These are phyloP conservation scores for Sanghuangporus weigelae DNA, from an alignment of 1,284 basidiomycete genomes.

Conservation along the genomic window DNA sequence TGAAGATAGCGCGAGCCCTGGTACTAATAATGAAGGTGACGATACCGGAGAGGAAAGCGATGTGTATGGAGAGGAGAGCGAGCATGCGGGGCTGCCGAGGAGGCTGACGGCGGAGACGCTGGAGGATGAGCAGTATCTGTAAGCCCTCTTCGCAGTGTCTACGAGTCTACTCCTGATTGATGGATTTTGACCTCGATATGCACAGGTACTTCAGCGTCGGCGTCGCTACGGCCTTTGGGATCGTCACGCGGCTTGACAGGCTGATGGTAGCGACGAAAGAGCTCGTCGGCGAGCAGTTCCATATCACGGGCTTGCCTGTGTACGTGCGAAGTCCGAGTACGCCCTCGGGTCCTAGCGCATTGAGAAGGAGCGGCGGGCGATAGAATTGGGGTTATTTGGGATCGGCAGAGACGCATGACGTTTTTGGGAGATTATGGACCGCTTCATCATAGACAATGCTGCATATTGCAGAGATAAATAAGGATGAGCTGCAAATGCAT, in stretches of 20 bases:
- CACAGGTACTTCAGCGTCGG: slow-evolving; percentile 68
- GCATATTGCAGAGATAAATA: too few relatives aligned
- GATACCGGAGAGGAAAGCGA: background rate
- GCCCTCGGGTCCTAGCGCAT: background rate
- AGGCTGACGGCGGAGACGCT: slow-evolving; percentile 21
- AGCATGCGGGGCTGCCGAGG: slow-evolving; percentile 18
- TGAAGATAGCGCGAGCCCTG: background rate
- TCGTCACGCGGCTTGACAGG: slow-evolving; percentile 62
- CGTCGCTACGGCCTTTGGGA: slow-evolving; percentile 60
- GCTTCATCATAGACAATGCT: too few relatives aligned
- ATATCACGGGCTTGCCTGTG: slow-evolving; percentile 50
- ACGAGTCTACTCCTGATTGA: background rate
- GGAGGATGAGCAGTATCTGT: slow-evolving; percentile 24
- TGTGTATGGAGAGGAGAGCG: slow-evolving; percentile 18
- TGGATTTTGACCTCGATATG: background rate
- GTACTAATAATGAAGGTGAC: background rate
- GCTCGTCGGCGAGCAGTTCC: slow-evolving; percentile 76
- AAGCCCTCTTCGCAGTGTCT: background rate
- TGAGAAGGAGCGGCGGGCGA: too few relatives aligned
- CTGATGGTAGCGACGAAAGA: slow-evolving; percentile 76
- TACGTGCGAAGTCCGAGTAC: background rate
- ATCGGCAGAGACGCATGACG: too few relatives aligned
- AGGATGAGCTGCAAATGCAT: too few relatives aligned
- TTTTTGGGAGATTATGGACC: too few relatives aligned
- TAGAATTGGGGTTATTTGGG: too few relatives aligned